Evolutionary conservation across 768 basidiomycete genomes (phyloP).

Genomic region (Phaffia tasmanica): DNA sequence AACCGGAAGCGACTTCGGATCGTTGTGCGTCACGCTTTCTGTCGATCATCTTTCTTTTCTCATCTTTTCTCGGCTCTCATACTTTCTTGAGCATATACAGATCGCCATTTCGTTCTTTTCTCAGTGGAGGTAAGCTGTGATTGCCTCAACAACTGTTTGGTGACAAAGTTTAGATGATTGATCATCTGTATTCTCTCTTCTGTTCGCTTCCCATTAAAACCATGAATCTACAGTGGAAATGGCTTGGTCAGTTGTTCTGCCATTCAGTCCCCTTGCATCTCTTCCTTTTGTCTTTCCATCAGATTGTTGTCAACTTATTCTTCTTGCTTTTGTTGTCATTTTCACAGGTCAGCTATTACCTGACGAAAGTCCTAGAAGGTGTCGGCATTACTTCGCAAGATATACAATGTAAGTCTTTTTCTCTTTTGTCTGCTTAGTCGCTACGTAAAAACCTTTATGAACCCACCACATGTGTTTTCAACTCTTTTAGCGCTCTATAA

Average conservation of each 20-base stretch:
- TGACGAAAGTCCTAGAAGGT: slow-evolving; percentile 53
- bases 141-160: no score
- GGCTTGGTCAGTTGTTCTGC: no score
- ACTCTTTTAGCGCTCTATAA: slow-evolving; percentile 8
- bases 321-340: background rate
- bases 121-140: background rate
- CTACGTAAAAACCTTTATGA: no score
- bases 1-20: slow-evolving; percentile 15
- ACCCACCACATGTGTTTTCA: no score
- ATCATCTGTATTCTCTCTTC: background rate
- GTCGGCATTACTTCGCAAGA: slow-evolving; percentile 36
- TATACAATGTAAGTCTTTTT: slow-evolving; percentile 54
- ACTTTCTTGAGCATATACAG: background rate
- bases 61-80: background rate
- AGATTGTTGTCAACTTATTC: background rate
- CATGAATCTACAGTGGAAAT: background rate
- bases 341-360: slow-evolving; percentile 57
- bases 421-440: slow-evolving; percentile 31
- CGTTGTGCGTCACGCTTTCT: slow-evolving; percentile 45
- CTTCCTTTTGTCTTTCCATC: no score
- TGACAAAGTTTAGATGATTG: background rate
- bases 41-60: slow-evolving; percentile 37
- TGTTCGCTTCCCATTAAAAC: background rate
- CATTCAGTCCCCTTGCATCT: no score
- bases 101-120: background rate